Evolutionary conservation across 257 asterid genomes (phyloP), one percentile per base, ranked within the genome.

Genomic region (Cinchona pubescens): DNA sequence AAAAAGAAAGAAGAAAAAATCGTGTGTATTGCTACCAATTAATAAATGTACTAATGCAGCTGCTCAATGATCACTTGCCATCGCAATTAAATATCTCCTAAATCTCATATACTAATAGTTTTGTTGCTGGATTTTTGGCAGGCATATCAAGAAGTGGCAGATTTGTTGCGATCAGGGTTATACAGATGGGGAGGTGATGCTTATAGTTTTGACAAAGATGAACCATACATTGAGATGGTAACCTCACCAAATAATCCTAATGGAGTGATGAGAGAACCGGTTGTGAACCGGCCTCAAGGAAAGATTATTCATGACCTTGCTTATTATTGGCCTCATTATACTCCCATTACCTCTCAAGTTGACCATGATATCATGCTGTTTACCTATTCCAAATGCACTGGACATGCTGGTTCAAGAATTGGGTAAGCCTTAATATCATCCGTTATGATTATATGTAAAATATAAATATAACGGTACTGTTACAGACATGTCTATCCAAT

Each of bases 301-400:
- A 79, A 55, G 79, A 61, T 83, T 5, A 74, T 94, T 55, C 84
- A 92, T 73, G 97, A 94, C 60, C 85, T 92, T 14, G 98, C 97
- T 27, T 94, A 92, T 71, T 92, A 92, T 66, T 94, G 99, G 98
- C 98, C 98, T 1, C 98, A 94, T 1, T 90, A 90, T 80, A 90
- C 93, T 0, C 84, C 96, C 45, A 88, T 92, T 38, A 81, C 98
- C n/a, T 64, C 90, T 25, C 78, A 93, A 37, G 84, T 86, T 10
- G 85, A 89, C 80, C 76, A 83, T 43, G 94, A 90, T 65, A 40
- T 94, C 23, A 92, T 92, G 98, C 85, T 94, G 1, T 94, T 94
- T 65, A 92, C 98, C 0, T 82, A 82, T 64, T 94, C 99, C n/a
- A 92, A 94, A 81, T 89, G 92, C 90, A 88, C 94, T 3, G 97